Evolutionary conservation across 805 yeast species (phyloP).

Genomic region (Pachysolen tannophilus): DNA sequence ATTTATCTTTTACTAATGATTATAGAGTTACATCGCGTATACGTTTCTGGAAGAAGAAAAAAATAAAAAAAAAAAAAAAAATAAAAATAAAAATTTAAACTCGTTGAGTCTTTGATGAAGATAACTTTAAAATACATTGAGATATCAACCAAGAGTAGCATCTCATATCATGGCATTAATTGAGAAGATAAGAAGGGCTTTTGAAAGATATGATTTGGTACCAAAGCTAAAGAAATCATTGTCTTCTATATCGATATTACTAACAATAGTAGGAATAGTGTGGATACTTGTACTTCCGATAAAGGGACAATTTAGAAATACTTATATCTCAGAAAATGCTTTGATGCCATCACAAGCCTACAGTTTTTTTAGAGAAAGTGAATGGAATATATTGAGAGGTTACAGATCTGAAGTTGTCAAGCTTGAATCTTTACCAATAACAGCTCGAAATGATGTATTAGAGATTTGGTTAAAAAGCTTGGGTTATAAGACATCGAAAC

Average conservation of each 20-base stretch:
- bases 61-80: no score
- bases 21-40: no score
- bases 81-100: no score
- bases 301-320: constrained; percentile 73
- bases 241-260: constrained; percentile 33
- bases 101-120: neutral
- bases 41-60: no score
- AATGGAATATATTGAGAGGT: constrained; percentile 89
- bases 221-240: constrained; percentile 34
- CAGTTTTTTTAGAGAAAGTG: constrained; percentile 85
- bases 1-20: no score
- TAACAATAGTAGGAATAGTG: constrained; percentile 37
- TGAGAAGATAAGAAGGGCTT: constrained; percentile 33
- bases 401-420: constrained; percentile 52
- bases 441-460: constrained; percentile 37
- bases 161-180: constrained; percentile 41
- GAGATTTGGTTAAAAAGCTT: constrained; percentile 56
- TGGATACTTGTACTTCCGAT: constrained; percentile 65
- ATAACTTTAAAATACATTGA: neutral
- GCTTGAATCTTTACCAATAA: constrained; percentile 24
- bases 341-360: constrained; percentile 94
- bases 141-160: no score
- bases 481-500: constrained; percentile 59
- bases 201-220: constrained; percentile 36
- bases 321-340: constrained; percentile 94